Evolutionary conservation across 1,284 basidiomycete genomes (phyloP).

Genomic region (Sphagnurus paluster): DNA sequence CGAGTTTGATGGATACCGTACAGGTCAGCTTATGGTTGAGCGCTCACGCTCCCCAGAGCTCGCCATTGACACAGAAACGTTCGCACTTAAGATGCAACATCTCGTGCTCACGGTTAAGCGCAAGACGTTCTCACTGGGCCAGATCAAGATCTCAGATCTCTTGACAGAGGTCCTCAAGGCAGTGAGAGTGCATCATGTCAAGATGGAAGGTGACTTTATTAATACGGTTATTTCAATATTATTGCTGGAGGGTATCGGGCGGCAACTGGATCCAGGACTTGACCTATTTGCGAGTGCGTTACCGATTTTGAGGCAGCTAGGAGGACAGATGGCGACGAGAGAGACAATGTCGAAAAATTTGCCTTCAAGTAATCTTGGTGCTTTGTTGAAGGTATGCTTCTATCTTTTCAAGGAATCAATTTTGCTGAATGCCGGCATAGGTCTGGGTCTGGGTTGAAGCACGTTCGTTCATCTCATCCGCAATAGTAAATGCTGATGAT

Average conservation of each 20-base stretch:
- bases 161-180: conserved; percentile 84
- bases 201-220: conserved; percentile 98
- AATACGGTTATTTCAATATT: conserved; percentile 97
- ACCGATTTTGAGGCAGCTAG: conserved; percentile 87
- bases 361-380: conserved; percentile 71
- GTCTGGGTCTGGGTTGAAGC: conserved; percentile 93
- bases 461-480: conserved; percentile 78
- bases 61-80: conserved; percentile 90
- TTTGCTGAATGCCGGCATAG: conserved; percentile 39
- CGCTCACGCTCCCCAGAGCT: conserved; percentile 92
- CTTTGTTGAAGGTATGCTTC: conserved; percentile 76
- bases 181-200: conserved; percentile 95
- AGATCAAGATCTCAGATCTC: conserved; percentile 95
- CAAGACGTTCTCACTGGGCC: conserved; percentile 94
- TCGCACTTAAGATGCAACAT: conserved; percentile 97
- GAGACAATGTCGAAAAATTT: conserved; percentile 65
- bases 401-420: background rate
- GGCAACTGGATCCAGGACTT: conserved; percentile 89
- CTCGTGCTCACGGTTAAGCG: conserved; percentile 91
- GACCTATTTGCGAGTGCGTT: conserved; percentile 93
- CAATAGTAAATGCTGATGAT: conserved; percentile 77
- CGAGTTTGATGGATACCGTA: conserved; percentile 94
- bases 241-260: conserved; percentile 93
- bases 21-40: conserved; percentile 95
- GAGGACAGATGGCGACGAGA: conserved; percentile 82